These are phyloP conservation scores for Ceratopteris richardii DNA, from an alignment of 75 land plant species.

Conservation along the genomic window DNA sequence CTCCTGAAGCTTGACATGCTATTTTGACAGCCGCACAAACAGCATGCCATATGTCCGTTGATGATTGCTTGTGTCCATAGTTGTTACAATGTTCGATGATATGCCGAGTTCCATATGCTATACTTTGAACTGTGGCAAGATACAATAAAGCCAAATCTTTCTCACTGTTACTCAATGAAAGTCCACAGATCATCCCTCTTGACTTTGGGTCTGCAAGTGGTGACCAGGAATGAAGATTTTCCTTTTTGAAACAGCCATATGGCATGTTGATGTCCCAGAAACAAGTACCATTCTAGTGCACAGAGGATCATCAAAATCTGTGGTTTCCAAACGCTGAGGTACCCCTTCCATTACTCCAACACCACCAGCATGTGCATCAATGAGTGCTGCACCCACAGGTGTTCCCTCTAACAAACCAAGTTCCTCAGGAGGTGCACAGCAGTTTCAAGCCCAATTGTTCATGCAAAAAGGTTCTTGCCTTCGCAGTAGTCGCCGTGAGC, in stretches of 20 bases:
- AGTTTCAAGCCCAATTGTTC: conserved; percentile 10
- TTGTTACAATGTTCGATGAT: conserved; percentile 89
- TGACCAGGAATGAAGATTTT: conserved; percentile 78
- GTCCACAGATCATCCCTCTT: conserved; percentile 72
- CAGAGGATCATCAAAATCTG: conserved; percentile 41
- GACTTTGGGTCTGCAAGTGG: conserved; percentile 86
- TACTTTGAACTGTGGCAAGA: conserved; percentile 76
- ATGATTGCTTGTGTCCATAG: conserved; percentile 95
- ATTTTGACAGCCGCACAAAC: conserved; percentile 82
- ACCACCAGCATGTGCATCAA: conserved; percentile 99
- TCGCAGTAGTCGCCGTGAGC: conserved; percentile 69
- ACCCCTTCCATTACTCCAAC: conserved; percentile 86
- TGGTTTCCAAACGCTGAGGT: conserved; percentile 28
- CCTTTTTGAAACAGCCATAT: conserved; percentile 74
- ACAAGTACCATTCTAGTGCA: conserved; percentile 87
- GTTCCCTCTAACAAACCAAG: conserved; percentile 76
- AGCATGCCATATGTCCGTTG: conserved; percentile 98
- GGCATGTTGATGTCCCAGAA: conserved; percentile 97
- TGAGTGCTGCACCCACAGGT: conserved; percentile 83
- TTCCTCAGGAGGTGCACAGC: conserved; percentile 37
- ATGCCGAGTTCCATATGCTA: conserved; percentile 97
- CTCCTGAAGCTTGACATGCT: conserved; percentile 56
- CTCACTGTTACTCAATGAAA: conserved; percentile 75
- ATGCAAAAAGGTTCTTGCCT: conserved; percentile 49
- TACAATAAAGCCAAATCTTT: conserved; percentile 74